Base-by-base conservation (phyloP, 352 stramenopile genomes). In the Globisporangium solare region DNA sequence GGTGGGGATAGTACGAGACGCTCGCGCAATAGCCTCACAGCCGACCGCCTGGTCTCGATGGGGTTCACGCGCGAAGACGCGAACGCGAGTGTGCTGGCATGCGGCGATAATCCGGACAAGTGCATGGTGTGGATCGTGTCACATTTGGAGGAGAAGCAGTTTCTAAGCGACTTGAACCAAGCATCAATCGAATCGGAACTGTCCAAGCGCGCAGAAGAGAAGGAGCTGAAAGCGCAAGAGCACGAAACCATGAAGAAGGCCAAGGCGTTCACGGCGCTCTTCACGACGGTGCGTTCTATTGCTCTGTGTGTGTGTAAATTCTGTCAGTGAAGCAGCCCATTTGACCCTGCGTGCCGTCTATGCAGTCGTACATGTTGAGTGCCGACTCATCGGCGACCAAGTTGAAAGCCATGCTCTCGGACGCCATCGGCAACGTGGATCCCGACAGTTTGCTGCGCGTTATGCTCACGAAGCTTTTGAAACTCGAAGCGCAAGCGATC, bases 41-140 rank as follows among this genome's bases (percentile, higher is more conserved):
- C 90, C 27, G 57, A 81, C 20, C 74, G 74, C 1, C 61, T 94
- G 8, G 43, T 83, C 55, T 61, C 47, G 0, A 89, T 89, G 78
- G 81, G 77, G 0, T 94, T 92, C 31, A 79, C 45, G 7, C 56
- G 71, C 5, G 68, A 80, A 63, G 83, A 94, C 50, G 81, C 77
- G 1, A 61, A 85, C 43, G 69, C 73, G n/a, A 90, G 81, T 50
- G 69, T 89, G 37, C 56, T 67, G 42, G 63, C 70, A 47, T 75
- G 71, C 37, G 83, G 81, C 31, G 64, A 89, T 21, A 62, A 91
- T 54, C 67, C 60, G 2, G 83, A 92, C 39, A 67, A 63, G n/a
- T 92, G 82, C 53, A 92, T 94, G 79, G 1, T 90, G 42, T 94
- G 81, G 81, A 88, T 91, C 53, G 71, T 89, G 43, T 77, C 76